Evolutionary conservation across 805 yeast species (phyloP).

Genomic region (Metschnikowia arizonensis): DNA sequence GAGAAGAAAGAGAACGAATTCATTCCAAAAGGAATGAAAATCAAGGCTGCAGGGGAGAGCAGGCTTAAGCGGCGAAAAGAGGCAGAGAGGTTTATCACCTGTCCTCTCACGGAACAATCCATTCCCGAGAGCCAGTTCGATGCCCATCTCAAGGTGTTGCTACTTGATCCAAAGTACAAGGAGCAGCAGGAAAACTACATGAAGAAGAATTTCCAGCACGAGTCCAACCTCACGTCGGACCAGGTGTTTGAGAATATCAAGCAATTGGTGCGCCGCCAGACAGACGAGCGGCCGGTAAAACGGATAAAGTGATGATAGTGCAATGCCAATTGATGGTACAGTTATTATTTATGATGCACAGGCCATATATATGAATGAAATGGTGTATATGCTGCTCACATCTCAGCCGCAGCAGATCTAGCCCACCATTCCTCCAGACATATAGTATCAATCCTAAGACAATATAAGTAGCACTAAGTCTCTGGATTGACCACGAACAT

Average conservation of each 20-base stretch:
- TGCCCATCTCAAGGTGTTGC: slow-evolving; percentile 62
- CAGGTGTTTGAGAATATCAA: slow-evolving; percentile 64
- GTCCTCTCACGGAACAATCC: slow-evolving; percentile 74
- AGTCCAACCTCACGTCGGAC: slow-evolving; percentile 48
- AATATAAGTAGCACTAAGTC: too few species aligned
- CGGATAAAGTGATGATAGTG: background rate
- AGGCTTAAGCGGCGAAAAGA: slow-evolving; percentile 35
- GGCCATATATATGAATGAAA: too few species aligned
- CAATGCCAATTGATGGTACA: background rate
- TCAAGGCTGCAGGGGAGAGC: slow-evolving; percentile 69
- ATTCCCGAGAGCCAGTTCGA: slow-evolving; percentile 70
- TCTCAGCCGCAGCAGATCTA: too few species aligned
- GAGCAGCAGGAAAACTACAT: slow-evolving; percentile 63
- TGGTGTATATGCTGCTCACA: too few species aligned
- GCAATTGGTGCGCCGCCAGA: slow-evolving; percentile 29
- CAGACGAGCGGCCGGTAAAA: background rate
- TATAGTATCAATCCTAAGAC: too few species aligned
- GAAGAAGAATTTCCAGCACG: slow-evolving; percentile 46
- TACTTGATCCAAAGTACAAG: slow-evolving; percentile 75
- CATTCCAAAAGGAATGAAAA: slow-evolving; percentile 52
- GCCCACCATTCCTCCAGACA: too few species aligned
- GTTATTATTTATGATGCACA: too few species aligned
- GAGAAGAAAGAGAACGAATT: background rate
- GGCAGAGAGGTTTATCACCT: slow-evolving; percentile 41
- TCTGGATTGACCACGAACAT: too few species aligned